phyloP scores from a whole-genome alignment of 176 grass and related monocot genomes.

The Phyllostachys edulis region DNA sequence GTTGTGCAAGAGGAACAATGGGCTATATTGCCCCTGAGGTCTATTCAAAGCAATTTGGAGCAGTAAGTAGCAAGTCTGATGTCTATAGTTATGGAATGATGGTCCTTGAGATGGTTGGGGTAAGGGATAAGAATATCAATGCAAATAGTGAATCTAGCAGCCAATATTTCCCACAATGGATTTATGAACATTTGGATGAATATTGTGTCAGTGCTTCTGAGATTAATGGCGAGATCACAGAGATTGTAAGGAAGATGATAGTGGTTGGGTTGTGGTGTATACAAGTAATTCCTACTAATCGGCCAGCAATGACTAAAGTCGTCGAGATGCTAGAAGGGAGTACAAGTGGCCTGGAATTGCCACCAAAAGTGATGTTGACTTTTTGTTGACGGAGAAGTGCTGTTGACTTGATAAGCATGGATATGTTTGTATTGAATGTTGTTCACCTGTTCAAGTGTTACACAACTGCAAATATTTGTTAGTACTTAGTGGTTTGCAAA shows the following conservation, averaged over 20 bases:
- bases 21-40: conserved; percentile 40
- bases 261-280: conserved; percentile 63
- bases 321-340: conserved; percentile 53
- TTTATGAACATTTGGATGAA: conserved; percentile 46
- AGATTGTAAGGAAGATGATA: conserved; percentile 44
- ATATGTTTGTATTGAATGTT: background rate
- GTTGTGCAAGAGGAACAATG: conserved; percentile 35
- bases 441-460: background rate
- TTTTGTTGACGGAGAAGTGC: background rate
- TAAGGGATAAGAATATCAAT: conserved; percentile 26
- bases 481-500: background rate
- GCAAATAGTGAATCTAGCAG: background rate
- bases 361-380: conserved; percentile 27
- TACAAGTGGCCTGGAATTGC: conserved; percentile 27
- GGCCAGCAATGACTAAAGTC: conserved; percentile 46
- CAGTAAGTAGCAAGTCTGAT: conserved; percentile 49
- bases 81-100: conserved; percentile 69
- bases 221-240: conserved; percentile 21
- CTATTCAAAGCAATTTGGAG: conserved; percentile 35
- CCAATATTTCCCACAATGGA: conserved; percentile 42
- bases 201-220: conserved; percentile 35
- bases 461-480: background rate
- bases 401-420: conserved; percentile 4
- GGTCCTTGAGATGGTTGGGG: conserved; percentile 59
- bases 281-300: conserved; percentile 35